phyloP scores from a whole-genome alignment of 2,329 filamentous ascomycete genomes.

The Cladosporium velox region DNA sequence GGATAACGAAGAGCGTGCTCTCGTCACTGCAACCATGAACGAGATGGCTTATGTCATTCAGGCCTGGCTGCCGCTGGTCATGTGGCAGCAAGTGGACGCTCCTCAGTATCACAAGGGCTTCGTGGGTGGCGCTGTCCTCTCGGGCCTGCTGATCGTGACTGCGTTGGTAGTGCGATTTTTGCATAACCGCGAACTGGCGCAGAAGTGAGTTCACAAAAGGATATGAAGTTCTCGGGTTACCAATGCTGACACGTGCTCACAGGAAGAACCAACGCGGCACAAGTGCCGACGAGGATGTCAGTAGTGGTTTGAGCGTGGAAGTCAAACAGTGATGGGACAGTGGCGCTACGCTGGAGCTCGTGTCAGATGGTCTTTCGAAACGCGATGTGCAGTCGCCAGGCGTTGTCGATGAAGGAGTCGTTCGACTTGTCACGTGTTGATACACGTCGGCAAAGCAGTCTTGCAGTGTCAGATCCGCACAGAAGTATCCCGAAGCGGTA shows the following conservation, averaged over 20 bases:
- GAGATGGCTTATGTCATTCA: slow-evolving; percentile 69
- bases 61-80: slow-evolving; percentile 66
- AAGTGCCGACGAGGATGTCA: not conserved
- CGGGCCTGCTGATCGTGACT: not conserved
- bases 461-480: not conserved
- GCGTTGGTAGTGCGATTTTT: not conserved
- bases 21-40: slow-evolving; percentile 65
- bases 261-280: not conserved
- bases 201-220: not conserved
- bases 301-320: not conserved
- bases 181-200: not conserved
- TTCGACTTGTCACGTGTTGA: not conserved
- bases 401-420: not conserved
- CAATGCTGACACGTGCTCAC: not conserved
- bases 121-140: slow-evolving; percentile 43
- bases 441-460: not conserved
- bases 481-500: not conserved
- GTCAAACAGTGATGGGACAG: not conserved
- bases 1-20: slow-evolving; percentile 65
- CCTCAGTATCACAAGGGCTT: slow-evolving; percentile 42
- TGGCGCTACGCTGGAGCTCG: not conserved
- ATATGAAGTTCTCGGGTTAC: not conserved
- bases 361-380: not conserved
- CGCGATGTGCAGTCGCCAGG: not conserved
- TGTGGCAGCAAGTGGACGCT: slow-evolving; percentile 52